These are phyloP conservation scores for Nitzschia inconspicua DNA, from an alignment of 108 stramenopile genomes.

Conservation along the genomic window DNA sequence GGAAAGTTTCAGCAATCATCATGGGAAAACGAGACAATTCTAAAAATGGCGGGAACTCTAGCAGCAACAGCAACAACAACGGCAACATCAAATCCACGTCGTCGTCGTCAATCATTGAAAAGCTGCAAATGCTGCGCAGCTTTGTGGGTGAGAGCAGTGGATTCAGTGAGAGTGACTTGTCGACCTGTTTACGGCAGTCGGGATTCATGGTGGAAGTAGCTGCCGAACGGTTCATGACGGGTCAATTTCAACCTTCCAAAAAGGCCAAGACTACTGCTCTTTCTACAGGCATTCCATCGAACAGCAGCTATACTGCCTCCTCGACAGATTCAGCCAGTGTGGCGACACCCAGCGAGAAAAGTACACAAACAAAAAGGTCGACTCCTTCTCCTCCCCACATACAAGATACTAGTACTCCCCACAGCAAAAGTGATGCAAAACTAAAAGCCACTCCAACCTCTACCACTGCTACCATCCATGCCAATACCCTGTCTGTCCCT, in stretches of 20 bases:
- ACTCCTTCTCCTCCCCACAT: neutral
- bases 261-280: neutral
- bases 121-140: constrained; percentile 49
- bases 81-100: neutral
- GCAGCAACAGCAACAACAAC: too few relatives aligned
- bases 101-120: constrained; percentile 39
- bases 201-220: constrained; percentile 71
- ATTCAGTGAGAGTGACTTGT: constrained; percentile 47
- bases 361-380: neutral
- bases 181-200: constrained; percentile 41
- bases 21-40: neutral
- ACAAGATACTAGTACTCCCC: neutral
- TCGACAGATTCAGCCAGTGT: too few relatives aligned
- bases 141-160: constrained; percentile 40
- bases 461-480: neutral
- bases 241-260: constrained; percentile 23
- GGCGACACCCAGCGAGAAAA: too few relatives aligned
- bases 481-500: constrained; percentile 1
- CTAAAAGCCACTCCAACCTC: too few relatives aligned
- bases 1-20: neutral
- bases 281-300: too few relatives aligned
- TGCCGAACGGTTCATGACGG: constrained; percentile 62
- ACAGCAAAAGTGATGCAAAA: too few relatives aligned
- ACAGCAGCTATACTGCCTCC: too few relatives aligned
- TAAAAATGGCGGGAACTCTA: neutral